Base-by-base conservation (phyloP, 2,329 filamentous ascomycete genomes). In the Zopfia rhizophila region DNA sequence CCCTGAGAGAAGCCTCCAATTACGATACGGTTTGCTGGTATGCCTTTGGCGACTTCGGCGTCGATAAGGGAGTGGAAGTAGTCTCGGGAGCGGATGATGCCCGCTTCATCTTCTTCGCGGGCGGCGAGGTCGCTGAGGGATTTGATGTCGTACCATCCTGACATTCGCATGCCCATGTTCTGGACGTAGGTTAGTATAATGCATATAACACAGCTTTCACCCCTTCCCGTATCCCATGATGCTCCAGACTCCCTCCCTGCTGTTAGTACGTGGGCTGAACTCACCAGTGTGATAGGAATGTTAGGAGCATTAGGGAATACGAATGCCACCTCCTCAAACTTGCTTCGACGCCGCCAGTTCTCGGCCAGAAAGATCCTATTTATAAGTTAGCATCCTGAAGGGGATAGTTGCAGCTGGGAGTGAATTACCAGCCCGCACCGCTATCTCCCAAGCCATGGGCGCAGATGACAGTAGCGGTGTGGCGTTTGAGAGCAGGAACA, bases 401-500 rank as follows among this genome's bases (percentile, higher is more conserved):
- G 22, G 27, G 40, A 19, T 17, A 7, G 14, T 10, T 16, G 18
- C 3, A 13, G 24, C 13, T 11, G 6, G 16, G 23, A 28, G 28
- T 19, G 31, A 58, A 69, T 62, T 73, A 86, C 92, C 90, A 93
- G 58, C 89, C 89, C 57, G 83, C 78, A 30, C 88, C 89, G 21
- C 72, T 77, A 69, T 97, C 94, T 53, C 94, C 94, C 27, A 99
- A 79, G 11, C 94, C 94, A 72, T 99, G 94, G 39, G 90, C 82
- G 74, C 97, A 91, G 64, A 99, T 97, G 63, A 97, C 88, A 3
- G 93, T 97, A 17, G 91, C 91, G 25, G 94, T 97, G 75, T 97
- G 94, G 67, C 84, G 85, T 68, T 84, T 89, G 23, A 89, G 77
- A 28, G 92, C 90, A 19, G 90, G 90, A 49, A 96, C 86, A 14